Evolutionary conservation across 495 filamentous ascomycete species (phyloP).

Genomic region (Aspergillus panamensis): DNA sequence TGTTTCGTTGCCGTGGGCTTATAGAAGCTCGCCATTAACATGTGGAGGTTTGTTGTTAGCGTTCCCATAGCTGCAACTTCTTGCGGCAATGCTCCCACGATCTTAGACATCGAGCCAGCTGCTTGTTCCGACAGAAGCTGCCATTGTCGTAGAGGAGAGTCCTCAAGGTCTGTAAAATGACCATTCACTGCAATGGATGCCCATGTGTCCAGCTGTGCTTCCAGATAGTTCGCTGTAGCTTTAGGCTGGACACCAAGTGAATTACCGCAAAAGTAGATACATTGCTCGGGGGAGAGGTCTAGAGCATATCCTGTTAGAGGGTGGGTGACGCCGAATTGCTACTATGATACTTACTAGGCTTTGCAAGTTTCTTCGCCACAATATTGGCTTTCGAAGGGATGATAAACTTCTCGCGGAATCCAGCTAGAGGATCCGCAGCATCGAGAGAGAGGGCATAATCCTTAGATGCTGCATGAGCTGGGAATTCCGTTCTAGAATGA

Average conservation of each 20-base stretch:
- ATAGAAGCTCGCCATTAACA: conserved; percentile 90
- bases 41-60: conserved; percentile 84
- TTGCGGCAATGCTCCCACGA: conserved; percentile 71
- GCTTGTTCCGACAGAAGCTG: conserved; percentile 71
- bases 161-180: conserved; percentile 78
- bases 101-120: conserved; percentile 66
- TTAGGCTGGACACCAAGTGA: conserved; percentile 90
- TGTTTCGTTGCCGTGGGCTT: conserved; percentile 66
- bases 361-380: conserved; percentile 59
- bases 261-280: conserved; percentile 90
- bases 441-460: conserved; percentile 67
- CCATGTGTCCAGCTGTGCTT: conserved; percentile 82
- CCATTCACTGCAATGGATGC: conserved; percentile 84
- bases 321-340: not conserved
- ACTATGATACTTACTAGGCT: conserved; percentile 32
- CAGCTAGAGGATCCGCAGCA: conserved; percentile 59
- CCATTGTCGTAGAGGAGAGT: conserved; percentile 74
- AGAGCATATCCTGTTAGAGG: conserved; percentile 18
- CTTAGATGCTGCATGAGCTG: conserved; percentile 34
- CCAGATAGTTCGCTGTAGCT: conserved; percentile 64
- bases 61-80: conserved; percentile 95
- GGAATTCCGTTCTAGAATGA: conserved; percentile 32
- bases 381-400: conserved; percentile 81
- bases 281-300: conserved; percentile 46
- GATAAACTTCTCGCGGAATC: conserved; percentile 71